phyloP scores from a whole-genome alignment of 768 basidiomycete species.

The Holtermannia corniformis region DNA sequence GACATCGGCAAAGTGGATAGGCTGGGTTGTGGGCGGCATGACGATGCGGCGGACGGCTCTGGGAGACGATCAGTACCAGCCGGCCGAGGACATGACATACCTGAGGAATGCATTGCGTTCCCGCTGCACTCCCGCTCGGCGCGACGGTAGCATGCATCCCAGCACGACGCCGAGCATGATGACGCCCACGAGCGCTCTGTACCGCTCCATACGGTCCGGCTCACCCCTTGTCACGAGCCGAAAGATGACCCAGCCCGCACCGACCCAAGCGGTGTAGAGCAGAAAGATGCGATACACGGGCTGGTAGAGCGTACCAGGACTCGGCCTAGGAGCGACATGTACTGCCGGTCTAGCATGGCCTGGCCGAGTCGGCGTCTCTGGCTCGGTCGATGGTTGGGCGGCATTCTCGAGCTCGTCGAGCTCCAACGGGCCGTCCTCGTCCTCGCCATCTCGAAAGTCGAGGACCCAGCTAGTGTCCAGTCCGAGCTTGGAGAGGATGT shows the following conservation, averaged over 20 bases:
- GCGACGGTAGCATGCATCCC: conserved; percentile 57
- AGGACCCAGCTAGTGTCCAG: conserved; percentile 65
- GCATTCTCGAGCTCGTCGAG: not conserved
- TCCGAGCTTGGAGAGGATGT: conserved; percentile 63
- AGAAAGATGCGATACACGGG: conserved; percentile 56
- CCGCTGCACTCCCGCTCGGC: conserved; percentile 52
- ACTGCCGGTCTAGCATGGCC: not conserved
- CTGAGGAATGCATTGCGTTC: conserved; percentile 69
- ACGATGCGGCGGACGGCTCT: conserved; percentile 71
- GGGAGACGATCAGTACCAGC: not conserved
- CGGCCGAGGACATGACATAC: conserved; percentile 51
- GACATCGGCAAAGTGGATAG: conserved; percentile 80
- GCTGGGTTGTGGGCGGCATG: conserved; percentile 52
- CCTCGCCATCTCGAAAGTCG: conserved; percentile 44
- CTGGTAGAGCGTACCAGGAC: conserved; percentile 16
- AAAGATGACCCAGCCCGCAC: conserved; percentile 62
- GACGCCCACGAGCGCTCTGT: conserved; percentile 65
- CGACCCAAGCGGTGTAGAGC: conserved; percentile 54
- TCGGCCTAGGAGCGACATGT: conserved; percentile 13
- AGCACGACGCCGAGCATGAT: conserved; percentile 54
- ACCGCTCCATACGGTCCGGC: conserved; percentile 56
- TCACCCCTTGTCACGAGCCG: conserved; percentile 54
- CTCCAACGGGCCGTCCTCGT: conserved; percentile 1
- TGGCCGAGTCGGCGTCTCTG: conserved; percentile 8
- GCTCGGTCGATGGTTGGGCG: conserved; percentile 1